These are phyloP conservation scores for Leccinellum rugosiceps DNA, from an alignment of 768 basidiomycete species.

Conservation along the genomic window DNA sequence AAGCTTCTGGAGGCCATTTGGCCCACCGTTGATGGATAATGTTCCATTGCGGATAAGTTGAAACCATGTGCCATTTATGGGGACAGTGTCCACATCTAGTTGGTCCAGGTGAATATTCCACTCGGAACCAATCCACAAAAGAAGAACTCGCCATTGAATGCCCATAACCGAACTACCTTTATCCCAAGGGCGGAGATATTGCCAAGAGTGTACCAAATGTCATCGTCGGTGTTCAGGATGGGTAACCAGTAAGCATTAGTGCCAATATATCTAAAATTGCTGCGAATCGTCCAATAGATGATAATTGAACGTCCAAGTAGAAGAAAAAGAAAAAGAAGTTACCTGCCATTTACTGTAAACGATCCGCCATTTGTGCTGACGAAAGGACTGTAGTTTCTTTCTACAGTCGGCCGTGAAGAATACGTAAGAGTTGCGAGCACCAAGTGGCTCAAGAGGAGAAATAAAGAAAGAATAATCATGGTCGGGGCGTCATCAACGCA, in stretches of 20 bases:
- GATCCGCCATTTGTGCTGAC: slow-evolving; percentile 42
- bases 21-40: slow-evolving; percentile 51
- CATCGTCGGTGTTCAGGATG: slow-evolving; percentile 48
- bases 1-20: slow-evolving; percentile 61
- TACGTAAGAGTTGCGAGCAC: slow-evolving; percentile 27
- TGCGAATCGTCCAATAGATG: slow-evolving; percentile 29
- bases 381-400: slow-evolving; percentile 38
- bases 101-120: slow-evolving; percentile 7
- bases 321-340: not conserved
- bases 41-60: slow-evolving; percentile 57
- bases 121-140: not conserved
- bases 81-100: slow-evolving; percentile 50
- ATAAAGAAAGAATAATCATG: slow-evolving; percentile 37
- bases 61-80: slow-evolving; percentile 60
- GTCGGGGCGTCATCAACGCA: slow-evolving; percentile 18
- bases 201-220: slow-evolving; percentile 55
- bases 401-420: slow-evolving; percentile 32
- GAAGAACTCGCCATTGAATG: slow-evolving; percentile 54
- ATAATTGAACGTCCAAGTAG: not conserved
- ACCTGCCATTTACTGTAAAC: slow-evolving; percentile 58
- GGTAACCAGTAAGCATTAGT: slow-evolving; percentile 71
- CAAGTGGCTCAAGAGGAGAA: slow-evolving; percentile 29
- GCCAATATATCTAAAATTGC: slow-evolving; percentile 43
- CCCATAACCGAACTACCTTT: slow-evolving; percentile 66
- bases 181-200: slow-evolving; percentile 56